Conservation (phyloP, 2,329 filamentous ascomycete genomes). For the Fusarium burgessii region DNA sequence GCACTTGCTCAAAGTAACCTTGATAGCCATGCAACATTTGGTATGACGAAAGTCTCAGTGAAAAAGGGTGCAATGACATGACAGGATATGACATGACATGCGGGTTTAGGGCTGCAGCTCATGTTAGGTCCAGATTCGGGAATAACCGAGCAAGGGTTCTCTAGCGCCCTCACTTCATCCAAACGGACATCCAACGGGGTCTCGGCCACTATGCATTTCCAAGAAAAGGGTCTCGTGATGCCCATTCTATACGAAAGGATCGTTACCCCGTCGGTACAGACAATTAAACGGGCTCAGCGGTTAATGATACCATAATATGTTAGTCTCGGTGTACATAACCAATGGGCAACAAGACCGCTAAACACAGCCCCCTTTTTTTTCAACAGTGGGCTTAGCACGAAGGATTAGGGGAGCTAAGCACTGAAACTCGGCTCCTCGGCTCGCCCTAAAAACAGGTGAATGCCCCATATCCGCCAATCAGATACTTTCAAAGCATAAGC, state of each 20-base stretch:
- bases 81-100: not conserved
- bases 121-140: slow-evolving; percentile 8
- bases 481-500: not conserved
- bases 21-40: not conserved
- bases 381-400: not conserved
- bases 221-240: slow-evolving; percentile 4
- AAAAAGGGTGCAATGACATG: not conserved
- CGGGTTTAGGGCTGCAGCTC: slow-evolving; percentile 1
- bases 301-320: not conserved
- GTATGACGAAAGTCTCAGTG: not conserved
- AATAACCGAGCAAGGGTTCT: slow-evolving; percentile 13
- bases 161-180: not conserved
- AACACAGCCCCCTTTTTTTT: not conserved
- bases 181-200: not conserved
- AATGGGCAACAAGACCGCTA: not conserved
- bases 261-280: not conserved
- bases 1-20: not conserved
- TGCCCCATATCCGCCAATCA: not conserved
- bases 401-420: not conserved
- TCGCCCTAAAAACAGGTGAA: not conserved
- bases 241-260: no score
- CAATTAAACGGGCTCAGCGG: not conserved
- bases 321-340: not conserved
- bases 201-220: not conserved
- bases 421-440: not conserved